Evolutionary conservation across 2,329 filamentous ascomycete genomes (phyloP).

Genomic region (Colletotrichum camelliae): DNA sequence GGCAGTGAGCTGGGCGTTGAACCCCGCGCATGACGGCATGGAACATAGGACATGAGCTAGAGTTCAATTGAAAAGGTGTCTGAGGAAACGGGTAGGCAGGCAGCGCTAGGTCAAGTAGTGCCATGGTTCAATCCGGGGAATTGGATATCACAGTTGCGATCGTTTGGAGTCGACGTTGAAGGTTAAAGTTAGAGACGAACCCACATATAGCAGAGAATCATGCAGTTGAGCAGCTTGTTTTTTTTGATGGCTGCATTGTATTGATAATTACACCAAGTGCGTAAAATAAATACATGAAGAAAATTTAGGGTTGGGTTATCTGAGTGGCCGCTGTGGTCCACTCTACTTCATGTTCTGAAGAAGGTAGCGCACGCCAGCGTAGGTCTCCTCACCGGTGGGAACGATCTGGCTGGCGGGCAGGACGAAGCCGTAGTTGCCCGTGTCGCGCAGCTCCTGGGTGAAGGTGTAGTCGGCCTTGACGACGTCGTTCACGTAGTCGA

Average conservation of each 20-base stretch:
- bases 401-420: constrained; percentile 47
- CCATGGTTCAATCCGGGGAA: accelerated
- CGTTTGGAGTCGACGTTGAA: not conserved
- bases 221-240: not conserved
- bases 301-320: not conserved
- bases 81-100: accelerated
- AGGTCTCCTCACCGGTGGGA: constrained; percentile 48
- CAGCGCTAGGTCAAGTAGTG: not conserved
- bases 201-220: not conserved
- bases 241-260: not conserved
- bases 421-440: constrained; percentile 45
- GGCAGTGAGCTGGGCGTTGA: not conserved
- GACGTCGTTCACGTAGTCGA: constrained; percentile 51
- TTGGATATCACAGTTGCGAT: not conserved
- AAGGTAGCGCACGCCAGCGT: constrained; percentile 65
- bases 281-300: not conserved
- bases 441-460: constrained; percentile 42
- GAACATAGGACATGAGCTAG: not conserved
- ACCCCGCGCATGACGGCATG: not conserved
- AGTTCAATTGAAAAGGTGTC: not conserved
- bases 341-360: constrained; percentile 42
- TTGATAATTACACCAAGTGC: not conserved
- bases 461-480: constrained; percentile 46
- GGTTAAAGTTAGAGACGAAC: not conserved
- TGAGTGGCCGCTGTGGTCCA: no score